These are phyloP conservation scores for Schizonepeta tenuifolia DNA, from an alignment of 257 asterid genomes.

Conservation along the genomic window DNA sequence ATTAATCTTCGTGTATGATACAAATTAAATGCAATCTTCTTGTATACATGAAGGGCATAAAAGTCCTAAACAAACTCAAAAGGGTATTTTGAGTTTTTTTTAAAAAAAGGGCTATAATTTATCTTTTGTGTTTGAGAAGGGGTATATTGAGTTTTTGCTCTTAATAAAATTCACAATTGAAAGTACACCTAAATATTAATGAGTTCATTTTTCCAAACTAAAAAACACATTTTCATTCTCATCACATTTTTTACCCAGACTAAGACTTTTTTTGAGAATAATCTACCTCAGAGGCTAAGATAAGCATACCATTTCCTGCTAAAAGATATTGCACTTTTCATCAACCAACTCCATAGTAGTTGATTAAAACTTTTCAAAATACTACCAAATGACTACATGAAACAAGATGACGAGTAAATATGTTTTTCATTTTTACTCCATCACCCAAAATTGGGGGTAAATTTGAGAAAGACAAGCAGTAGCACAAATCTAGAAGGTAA, in stretches of 20 bases:
- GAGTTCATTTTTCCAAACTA: neutral
- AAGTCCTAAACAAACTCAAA: no score
- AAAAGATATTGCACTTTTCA: slow-evolving; percentile 1
- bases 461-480: neutral
- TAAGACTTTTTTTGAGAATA: neutral
- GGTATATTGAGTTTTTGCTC: no score
- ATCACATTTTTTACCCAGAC: neutral
- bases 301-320: neutral
- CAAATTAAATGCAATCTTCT: no score
- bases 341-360: neutral
- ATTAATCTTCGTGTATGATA: no score
- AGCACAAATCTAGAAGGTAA: neutral
- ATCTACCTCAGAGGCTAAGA: neutral
- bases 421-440: neutral
- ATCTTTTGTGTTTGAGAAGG: no score
- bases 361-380: neutral
- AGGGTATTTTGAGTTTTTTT: no score
- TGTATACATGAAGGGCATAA: no score
- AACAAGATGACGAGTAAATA: neutral
- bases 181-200: neutral
- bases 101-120: no score
- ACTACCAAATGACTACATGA: neutral
- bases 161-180: neutral
- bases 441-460: neutral
- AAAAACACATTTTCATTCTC: neutral